Evolutionary conservation across 345 rosid genomes (phyloP).

Genomic region (Trapa bicornis): DNA sequence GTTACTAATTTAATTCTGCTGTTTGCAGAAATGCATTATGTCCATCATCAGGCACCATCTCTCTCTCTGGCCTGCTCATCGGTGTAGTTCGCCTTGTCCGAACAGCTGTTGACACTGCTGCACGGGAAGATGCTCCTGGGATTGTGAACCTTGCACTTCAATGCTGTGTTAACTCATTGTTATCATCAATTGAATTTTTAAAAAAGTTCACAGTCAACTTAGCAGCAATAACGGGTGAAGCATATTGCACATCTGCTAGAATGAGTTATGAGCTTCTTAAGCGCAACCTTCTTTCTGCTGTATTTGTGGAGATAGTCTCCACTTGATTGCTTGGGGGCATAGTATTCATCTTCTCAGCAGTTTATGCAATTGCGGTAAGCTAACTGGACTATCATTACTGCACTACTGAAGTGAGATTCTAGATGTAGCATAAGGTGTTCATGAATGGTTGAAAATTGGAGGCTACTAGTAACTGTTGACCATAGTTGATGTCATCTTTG

Average conservation of each 20-base stretch:
- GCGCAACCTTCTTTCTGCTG: slow-evolving; percentile 87
- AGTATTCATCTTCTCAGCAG: slow-evolving; percentile 57
- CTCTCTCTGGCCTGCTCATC: slow-evolving; percentile 78
- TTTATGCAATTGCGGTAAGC: slow-evolving; percentile 32
- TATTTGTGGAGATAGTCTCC: slow-evolving; percentile 77
- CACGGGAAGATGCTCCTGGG: slow-evolving; percentile 59
- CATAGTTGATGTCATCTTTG: background rate
- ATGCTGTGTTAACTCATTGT: slow-evolving; percentile 51
- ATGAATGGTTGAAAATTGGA: background rate
- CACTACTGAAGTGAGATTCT: background rate
- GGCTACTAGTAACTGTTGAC: background rate
- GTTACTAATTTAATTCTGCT: slow-evolving; percentile 3
- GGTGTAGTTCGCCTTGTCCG: slow-evolving; percentile 65
- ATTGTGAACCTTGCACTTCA: slow-evolving; percentile 46
- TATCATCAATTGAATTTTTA: slow-evolving; percentile 59
- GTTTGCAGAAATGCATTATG: slow-evolving; percentile 75
- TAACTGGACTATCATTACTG: background rate
- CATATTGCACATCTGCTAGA: slow-evolving; percentile 75
- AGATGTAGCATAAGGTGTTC: background rate
- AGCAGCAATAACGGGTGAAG: slow-evolving; percentile 84
- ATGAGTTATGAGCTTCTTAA: slow-evolving; percentile 83
- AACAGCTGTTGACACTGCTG: slow-evolving; percentile 67
- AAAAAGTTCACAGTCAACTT: slow-evolving; percentile 93
- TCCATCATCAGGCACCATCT: slow-evolving; percentile 75
- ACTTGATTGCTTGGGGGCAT: slow-evolving; percentile 65